Base-by-base conservation (phyloP, 805 yeast genomes). In the Metschnikowia proteae region DNA sequence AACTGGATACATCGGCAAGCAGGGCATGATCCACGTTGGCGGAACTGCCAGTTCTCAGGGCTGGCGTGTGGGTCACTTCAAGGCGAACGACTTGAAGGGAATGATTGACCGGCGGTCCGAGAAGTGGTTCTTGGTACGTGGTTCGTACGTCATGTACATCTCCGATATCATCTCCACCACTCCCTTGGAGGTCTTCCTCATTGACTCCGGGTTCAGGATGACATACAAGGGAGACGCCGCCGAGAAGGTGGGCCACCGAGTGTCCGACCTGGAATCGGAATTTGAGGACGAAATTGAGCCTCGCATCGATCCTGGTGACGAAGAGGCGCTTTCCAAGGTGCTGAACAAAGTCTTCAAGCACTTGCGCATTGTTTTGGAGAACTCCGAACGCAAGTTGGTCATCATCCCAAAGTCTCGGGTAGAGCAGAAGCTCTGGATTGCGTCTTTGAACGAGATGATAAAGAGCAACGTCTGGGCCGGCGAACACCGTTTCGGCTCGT, bases 11-110 rank as follows among this genome's bases (percentile, higher is more conserved):
- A 82, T 81, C 48, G 96, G 98, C 1, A 94, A 90, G 59, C 97
- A 94, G 66, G 99, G 99, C 1, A 80, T 81, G 44, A 65, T 92
- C 49, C 80, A 86, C 47, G 80, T 91, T 41, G 82, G 90, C 22
- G 84, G 96, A 0, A 82, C 89, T 0, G 92, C 98, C 0, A 82
- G 81, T 53, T 76, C 90, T 0, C 96, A 89, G 63, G 98, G 99
- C 2, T 94, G 99, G 98, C 76, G 96, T 57, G 97, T 92, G 5
- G 87, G 94, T 3, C 97, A 92, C 62, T 81, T 89, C 66, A 82
- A 80, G 52, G 81, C 88, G 6, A 79, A 82, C 52, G 97, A 88
- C 59, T 71, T 89, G 58, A 79, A 81, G 56, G 90, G 88, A 33
- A 89, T 94, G 96, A 86, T 92, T 45, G 83, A 81, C 54, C 82